Evolutionary conservation across 2,329 filamentous ascomycete genomes (phyloP).

Genomic region (Acrocalymma vagum): DNA sequence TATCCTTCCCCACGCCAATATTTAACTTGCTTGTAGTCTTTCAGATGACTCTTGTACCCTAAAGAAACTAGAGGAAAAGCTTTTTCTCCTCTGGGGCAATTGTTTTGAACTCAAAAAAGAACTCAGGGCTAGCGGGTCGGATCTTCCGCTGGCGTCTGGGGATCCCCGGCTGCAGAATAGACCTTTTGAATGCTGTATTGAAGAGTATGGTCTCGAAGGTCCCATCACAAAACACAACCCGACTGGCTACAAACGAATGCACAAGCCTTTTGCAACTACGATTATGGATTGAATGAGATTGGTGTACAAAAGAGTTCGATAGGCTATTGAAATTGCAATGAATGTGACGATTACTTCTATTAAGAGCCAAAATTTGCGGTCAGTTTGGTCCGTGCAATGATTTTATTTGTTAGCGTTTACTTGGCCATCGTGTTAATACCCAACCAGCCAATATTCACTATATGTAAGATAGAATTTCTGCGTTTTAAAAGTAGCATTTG

Average conservation of each 20-base stretch:
- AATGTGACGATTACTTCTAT: too few relatives aligned
- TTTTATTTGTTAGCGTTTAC: too few relatives aligned
- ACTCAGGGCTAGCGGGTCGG: slow-evolving; percentile 54
- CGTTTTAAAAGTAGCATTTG: too few relatives aligned
- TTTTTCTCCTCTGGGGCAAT: slow-evolving; percentile 87
- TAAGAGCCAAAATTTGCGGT: too few relatives aligned
- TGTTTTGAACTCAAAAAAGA: slow-evolving; percentile 69
- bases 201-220: slow-evolving; percentile 33
- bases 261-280: slow-evolving; percentile 29
- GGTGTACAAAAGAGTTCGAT: too few relatives aligned
- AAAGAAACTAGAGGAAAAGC: slow-evolving; percentile 67
- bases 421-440: too few relatives aligned
- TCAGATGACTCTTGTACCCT: slow-evolving; percentile 60
- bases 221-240: slow-evolving; percentile 16
- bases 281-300: slow-evolving; percentile 25
- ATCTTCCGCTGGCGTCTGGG: slow-evolving; percentile 32
- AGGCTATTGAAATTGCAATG: too few relatives aligned
- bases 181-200: slow-evolving; percentile 51
- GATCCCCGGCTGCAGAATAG: slow-evolving; percentile 45
- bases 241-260: slow-evolving; percentile 32
- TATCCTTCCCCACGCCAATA: background rate
- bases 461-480: too few relatives aligned
- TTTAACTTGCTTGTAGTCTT: slow-evolving; percentile 58
- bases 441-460: too few relatives aligned
- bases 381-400: too few relatives aligned